Evolutionary conservation across 1,284 basidiomycete genomes (phyloP).

Genomic region (Boletellus dicymbophilus): DNA sequence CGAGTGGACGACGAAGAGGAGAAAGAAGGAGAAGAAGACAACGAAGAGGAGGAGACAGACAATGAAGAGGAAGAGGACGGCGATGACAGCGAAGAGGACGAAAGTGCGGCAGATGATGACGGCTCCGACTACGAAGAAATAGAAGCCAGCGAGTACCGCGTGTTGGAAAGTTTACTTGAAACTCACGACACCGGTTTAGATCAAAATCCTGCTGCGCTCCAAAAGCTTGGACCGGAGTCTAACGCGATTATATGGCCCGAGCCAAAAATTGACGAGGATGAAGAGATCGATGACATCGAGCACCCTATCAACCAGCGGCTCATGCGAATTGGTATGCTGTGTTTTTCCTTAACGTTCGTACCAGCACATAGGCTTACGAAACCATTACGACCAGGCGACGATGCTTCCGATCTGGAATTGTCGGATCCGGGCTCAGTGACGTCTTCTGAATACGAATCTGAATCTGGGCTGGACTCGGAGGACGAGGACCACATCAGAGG

Average conservation of each 20-base stretch:
- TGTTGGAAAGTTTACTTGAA: not conserved
- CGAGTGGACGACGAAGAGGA: slow-evolving; percentile 39
- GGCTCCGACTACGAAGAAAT: slow-evolving; percentile 69
- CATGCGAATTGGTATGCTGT: slow-evolving; percentile 63
- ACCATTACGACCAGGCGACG: slow-evolving; percentile 49
- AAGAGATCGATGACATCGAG: slow-evolving; percentile 60
- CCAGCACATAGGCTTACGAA: slow-evolving; percentile 3
- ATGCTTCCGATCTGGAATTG: slow-evolving; percentile 56
- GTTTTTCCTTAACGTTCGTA: not conserved
- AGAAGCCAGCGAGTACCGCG: slow-evolving; percentile 52
- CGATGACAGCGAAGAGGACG: slow-evolving; percentile 34
- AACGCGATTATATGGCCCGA: slow-evolving; percentile 76
- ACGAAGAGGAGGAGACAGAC: slow-evolving; percentile 32
- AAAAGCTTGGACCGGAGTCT: slow-evolving; percentile 55
- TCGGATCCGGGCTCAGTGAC: slow-evolving; percentile 59
- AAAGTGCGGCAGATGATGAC: slow-evolving; percentile 38
- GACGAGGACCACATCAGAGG: slow-evolving; percentile 32
- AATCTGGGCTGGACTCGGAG: slow-evolving; percentile 30
- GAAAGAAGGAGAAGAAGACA: slow-evolving; percentile 34
- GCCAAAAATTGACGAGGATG: slow-evolving; percentile 54
- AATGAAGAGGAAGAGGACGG: slow-evolving; percentile 33
- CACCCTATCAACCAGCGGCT: slow-evolving; percentile 64
- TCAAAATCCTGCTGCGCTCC: slow-evolving; percentile 40
- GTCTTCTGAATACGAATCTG: slow-evolving; percentile 36
- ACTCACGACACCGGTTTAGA: slow-evolving; percentile 36